These are phyloP conservation scores for Malus sylvestris DNA, from an alignment of 306 rosid species.

Conservation along the genomic window DNA sequence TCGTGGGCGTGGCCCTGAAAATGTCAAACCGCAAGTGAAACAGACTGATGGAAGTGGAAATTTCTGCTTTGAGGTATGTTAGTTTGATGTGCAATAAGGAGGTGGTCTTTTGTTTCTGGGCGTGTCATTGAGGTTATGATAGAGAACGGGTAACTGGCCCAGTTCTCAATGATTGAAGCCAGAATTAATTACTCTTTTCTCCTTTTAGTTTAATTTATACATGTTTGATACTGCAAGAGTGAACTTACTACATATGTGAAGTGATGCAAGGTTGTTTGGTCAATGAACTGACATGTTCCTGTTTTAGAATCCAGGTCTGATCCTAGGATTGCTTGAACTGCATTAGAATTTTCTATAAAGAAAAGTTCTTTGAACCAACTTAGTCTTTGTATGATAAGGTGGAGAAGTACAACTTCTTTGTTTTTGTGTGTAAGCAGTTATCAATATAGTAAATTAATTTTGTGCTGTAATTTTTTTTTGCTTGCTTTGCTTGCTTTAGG, in stretches of 20 bases:
- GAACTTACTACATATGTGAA: not conserved
- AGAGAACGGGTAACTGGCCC: not conserved
- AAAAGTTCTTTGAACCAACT: not conserved
- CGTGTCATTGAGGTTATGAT: not conserved
- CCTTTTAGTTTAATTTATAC: not conserved
- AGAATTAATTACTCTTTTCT: not conserved
- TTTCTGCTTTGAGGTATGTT: slow-evolving; percentile 91
- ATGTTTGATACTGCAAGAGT: not conserved
- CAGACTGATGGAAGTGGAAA: slow-evolving; percentile 74
- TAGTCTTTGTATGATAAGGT: not conserved
- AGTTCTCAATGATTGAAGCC: not conserved
- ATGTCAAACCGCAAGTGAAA: slow-evolving; percentile 81
- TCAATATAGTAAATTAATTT: not conserved
- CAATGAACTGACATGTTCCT: not conserved
- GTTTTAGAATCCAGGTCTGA: not conserved
- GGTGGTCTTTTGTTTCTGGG: not conserved
- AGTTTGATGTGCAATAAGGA: not conserved
- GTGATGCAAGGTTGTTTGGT: not conserved
- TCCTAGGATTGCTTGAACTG: not conserved
- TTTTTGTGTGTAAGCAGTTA: not conserved
- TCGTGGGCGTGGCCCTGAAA: slow-evolving; percentile 98
- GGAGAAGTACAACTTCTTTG: not conserved
- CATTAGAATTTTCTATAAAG: not conserved
- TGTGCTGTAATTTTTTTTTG: not conserved
- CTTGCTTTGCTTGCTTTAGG: not conserved